Evolutionary conservation across 1,139 yeast species (phyloP).

Genomic region (Blastobotrys persicus): DNA sequence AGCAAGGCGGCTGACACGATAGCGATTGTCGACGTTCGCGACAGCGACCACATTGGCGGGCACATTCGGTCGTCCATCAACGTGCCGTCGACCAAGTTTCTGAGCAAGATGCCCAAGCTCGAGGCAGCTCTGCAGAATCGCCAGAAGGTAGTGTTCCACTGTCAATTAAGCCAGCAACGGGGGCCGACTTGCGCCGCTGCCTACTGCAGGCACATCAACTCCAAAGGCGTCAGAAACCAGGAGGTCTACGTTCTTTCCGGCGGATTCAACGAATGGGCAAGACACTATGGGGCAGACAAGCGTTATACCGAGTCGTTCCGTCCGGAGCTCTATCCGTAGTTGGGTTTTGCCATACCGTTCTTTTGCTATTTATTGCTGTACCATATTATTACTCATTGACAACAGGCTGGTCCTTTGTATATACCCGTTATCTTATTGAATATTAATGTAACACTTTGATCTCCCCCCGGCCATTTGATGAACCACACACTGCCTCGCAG

Average conservation of each 20-base stretch:
- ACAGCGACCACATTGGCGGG: constrained; percentile 73
- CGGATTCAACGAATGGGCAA: constrained; percentile 86
- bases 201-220: constrained; percentile 55
- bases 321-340: constrained; percentile 27
- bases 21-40: constrained; percentile 83
- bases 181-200: constrained; percentile 83
- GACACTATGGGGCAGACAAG: constrained; percentile 62
- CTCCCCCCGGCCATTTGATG: too few species aligned
- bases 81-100: constrained; percentile 56
- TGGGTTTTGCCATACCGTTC: neutral
- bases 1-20: constrained; percentile 31
- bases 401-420: constrained; percentile 5
- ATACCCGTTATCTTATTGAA: neutral
- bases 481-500: too few species aligned
- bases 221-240: constrained; percentile 40
- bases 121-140: constrained; percentile 40
- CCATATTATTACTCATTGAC: neutral
- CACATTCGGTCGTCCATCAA: constrained; percentile 65
- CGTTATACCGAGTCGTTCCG: constrained; percentile 54
- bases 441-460: too few species aligned
- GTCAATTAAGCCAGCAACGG: constrained; percentile 84
- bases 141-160: constrained; percentile 75
- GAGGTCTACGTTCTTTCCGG: constrained; percentile 73
- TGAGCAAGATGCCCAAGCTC: constrained; percentile 45
- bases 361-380: constrained; percentile 2